Percentiles rank a stretch among this genome's conserved stretches.
Evolutionary conservation across 352 stramenopile species (phyloP).

Genomic region (Phytophthora fragariae): DNA sequence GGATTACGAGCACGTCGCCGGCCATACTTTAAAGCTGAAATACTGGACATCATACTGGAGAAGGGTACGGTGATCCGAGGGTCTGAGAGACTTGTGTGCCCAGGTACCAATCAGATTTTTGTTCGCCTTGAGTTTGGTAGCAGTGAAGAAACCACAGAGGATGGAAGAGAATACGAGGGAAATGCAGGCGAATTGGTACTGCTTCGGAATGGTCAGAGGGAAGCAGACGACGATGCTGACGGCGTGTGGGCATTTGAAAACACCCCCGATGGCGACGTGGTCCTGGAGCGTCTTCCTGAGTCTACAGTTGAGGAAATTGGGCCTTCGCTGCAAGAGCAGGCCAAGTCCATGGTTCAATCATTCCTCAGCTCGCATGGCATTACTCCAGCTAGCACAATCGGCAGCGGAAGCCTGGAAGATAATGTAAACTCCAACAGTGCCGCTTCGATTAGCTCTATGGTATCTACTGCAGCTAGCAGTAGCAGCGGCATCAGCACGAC

Average conservation of each 20-base stretch:
- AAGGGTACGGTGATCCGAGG: conserved; percentile 64
- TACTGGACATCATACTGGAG: conserved; percentile 60
- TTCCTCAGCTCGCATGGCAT: conserved; percentile 63
- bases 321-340: conserved; percentile 63
- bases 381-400: conserved; percentile 26
- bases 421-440: conserved; percentile 25
- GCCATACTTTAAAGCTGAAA: conserved; percentile 60
- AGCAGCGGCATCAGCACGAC: conserved; percentile 16
- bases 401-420: conserved; percentile 14
- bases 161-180: conserved; percentile 30
- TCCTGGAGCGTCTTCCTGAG: conserved; percentile 70
- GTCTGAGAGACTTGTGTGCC: conserved; percentile 58
- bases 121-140: conserved; percentile 49
- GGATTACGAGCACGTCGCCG: conserved; percentile 52
- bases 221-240: conserved; percentile 44
- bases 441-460: conserved; percentile 30
- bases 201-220: conserved; percentile 34
- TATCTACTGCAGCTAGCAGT: conserved; percentile 28
- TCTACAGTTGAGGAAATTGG: conserved; percentile 41
- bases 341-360: conserved; percentile 72
- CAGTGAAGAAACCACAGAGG: conserved; percentile 15
- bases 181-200: conserved; percentile 29
- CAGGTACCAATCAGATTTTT: conserved; percentile 73
- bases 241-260: conserved; percentile 78
- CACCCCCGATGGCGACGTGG: conserved; percentile 59